Base-by-base conservation (phyloP, 2,329 filamentous ascomycete genomes). In the Stemphylium lycopersici region DNA sequence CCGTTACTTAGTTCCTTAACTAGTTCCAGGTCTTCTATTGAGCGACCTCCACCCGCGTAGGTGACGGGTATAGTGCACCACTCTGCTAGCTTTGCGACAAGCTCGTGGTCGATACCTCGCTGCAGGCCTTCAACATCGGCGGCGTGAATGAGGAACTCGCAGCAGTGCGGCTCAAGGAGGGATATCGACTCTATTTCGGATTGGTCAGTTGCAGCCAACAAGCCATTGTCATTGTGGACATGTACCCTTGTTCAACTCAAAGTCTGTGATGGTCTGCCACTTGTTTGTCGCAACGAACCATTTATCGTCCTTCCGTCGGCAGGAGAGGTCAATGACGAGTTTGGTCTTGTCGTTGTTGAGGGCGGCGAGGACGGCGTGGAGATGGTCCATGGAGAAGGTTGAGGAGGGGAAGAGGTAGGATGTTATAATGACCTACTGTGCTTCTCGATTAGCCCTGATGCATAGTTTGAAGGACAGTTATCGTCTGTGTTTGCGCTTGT, bases 221-320 rank as follows among this genome's bases (percentile, higher is more conserved):
- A 16, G 8, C 15, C 13, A 6, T 36, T 24, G 13, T n/a, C 3
- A n/a, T 12, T 12, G 20, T n/a, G 18, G 18, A 6, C 7, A 48
- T 76, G 52, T 78, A 93, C 93, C 90, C 82, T 90, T 81, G 60
- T 88, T 93, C 61, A 99, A 87, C 73, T 97, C 91, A 87, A 96
- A 96, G 69, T 97, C 91, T 1, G 95, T 98, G 51, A 98, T 88
- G 1, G 91, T 96, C 81, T 98, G 95, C 95, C 95, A 99, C 76
- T 96, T 96, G 77, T 99, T 91, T 89, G 96, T 99, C 50, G 95
- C 93, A n/a, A 99, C 95, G 68, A 90, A 92, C 95, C 95, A 99
- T 34, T 80, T 88, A 51, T 88, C 81, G 33, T 83, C 89, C 56
- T 87, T 88, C 54, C 87, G 83, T 46, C 95, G 87, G 73, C 95